Conservation (phyloP, 768 basidiomycete genomes). For the Rhodocollybia butyracea region DNA sequence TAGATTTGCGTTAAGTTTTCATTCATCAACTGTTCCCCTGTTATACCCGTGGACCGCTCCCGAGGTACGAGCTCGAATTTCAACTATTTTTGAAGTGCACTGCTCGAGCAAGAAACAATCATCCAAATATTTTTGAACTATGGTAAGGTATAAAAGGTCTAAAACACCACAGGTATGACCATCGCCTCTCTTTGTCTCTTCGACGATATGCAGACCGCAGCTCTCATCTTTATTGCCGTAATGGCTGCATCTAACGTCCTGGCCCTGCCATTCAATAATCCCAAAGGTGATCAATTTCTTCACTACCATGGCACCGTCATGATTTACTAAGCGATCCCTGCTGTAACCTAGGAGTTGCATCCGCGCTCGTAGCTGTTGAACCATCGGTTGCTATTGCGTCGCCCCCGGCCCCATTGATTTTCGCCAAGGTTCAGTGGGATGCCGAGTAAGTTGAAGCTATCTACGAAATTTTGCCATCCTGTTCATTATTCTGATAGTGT, state of each 20-base stretch:
- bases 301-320: no score
- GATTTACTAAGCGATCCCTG: no score
- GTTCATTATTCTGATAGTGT: no score
- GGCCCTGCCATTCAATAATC: background rate
- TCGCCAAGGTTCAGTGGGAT: conserved; percentile 3
- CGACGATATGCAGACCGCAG: background rate
- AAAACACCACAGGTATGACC: background rate
- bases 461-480: no score
- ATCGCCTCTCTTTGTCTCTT: background rate
- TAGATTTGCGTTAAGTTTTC: no score
- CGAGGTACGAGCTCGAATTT: no score
- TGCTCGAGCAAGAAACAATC: background rate
- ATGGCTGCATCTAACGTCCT: background rate
- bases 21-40: no score
- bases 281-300: background rate
- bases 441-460: background rate
- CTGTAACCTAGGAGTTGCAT: background rate
- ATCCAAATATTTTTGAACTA: background rate
- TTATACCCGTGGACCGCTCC: no score
- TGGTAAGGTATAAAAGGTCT: background rate
- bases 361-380: background rate
- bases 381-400: background rate
- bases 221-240: background rate
- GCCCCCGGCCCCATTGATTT: background rate
- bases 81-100: background rate